Conservation (phyloP, 495 filamentous ascomycete species). For the Aspergillus wentii region DNA sequence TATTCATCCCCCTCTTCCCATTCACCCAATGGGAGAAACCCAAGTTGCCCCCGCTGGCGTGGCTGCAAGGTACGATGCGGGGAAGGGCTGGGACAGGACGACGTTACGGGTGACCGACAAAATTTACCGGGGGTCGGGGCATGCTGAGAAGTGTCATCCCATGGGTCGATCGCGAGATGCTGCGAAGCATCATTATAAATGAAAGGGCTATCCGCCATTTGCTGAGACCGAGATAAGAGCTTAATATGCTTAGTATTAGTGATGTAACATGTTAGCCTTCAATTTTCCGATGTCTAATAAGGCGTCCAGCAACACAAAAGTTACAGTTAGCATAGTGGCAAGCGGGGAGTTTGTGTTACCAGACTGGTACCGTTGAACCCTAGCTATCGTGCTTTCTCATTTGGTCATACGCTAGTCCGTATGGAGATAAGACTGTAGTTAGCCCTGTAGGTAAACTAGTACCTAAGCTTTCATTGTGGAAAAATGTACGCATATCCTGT, state of each 20-base stretch:
- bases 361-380: too few relatives aligned
- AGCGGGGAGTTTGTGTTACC: too few relatives aligned
- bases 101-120: not conserved
- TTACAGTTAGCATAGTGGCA: too few relatives aligned
- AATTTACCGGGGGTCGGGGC: constrained; percentile 3
- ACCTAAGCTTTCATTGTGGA: too few relatives aligned
- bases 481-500: too few relatives aligned
- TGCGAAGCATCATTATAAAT: constrained; percentile 8
- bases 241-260: constrained; percentile 4
- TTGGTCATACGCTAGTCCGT: too few relatives aligned
- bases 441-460: too few relatives aligned
- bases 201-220: constrained; percentile 9
- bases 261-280: constrained; percentile 4
- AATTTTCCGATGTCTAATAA: constrained; percentile 7
- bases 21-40: constrained; percentile 6
- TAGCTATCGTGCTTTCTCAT: too few relatives aligned
- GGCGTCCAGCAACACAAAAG: constrained; percentile 7
- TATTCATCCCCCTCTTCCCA: constrained; percentile 2
- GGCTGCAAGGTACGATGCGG: constrained; percentile 7
- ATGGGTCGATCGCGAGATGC: constrained; percentile 3
- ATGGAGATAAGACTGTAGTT: too few relatives aligned
- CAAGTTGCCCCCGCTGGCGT: constrained; percentile 3
- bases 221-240: constrained; percentile 1
- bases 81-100: constrained; percentile 6
- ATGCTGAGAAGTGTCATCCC: constrained; percentile 6